phyloP scores from a whole-genome alignment of 495 filamentous ascomycete species.

The Hyaloscypha finlandica region DNA sequence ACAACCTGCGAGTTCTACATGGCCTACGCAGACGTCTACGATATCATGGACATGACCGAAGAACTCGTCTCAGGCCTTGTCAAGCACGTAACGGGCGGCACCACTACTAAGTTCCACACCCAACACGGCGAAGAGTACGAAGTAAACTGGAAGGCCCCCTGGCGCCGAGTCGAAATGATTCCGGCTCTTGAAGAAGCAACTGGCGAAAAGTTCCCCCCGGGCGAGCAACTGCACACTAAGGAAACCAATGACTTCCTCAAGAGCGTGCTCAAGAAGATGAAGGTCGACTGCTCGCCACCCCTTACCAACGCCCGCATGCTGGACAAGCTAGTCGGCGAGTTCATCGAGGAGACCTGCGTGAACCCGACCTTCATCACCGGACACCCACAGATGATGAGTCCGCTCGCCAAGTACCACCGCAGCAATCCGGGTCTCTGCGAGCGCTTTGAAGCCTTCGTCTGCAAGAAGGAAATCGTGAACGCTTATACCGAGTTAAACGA shows the following conservation, averaged over 20 bases:
- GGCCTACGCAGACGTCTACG: constrained; percentile 91
- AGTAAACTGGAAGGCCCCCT: constrained; percentile 95
- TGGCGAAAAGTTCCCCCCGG: constrained; percentile 90
- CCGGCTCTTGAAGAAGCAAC: constrained; percentile 85
- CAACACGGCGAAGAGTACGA: constrained; percentile 81
- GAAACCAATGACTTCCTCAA: constrained; percentile 88
- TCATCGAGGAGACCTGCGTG: constrained; percentile 90
- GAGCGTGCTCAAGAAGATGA: constrained; percentile 80
- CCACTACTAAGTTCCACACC: constrained; percentile 78
- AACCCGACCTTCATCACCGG: constrained; percentile 96
- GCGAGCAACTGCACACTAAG: constrained; percentile 83
- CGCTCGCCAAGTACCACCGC: constrained; percentile 94
- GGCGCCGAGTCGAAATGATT: constrained; percentile 96
- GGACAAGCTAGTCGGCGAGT: constrained; percentile 94
- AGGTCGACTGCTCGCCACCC: constrained; percentile 86
- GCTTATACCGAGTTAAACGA: constrained; percentile 99
- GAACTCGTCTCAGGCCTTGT: constrained; percentile 92
- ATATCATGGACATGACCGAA: constrained; percentile 91
- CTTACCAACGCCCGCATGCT: constrained; percentile 96
- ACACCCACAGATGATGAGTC: constrained; percentile 97
- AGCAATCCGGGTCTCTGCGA: constrained; percentile 82
- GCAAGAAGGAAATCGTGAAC: constrained; percentile 95
- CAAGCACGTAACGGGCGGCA: constrained; percentile 82
- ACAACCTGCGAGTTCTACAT: constrained; percentile 97
- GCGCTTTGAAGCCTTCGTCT: constrained; percentile 96